phyloP scores from a whole-genome alignment of 164 flowering plant species.

The Liquidambar formosana region DNA sequence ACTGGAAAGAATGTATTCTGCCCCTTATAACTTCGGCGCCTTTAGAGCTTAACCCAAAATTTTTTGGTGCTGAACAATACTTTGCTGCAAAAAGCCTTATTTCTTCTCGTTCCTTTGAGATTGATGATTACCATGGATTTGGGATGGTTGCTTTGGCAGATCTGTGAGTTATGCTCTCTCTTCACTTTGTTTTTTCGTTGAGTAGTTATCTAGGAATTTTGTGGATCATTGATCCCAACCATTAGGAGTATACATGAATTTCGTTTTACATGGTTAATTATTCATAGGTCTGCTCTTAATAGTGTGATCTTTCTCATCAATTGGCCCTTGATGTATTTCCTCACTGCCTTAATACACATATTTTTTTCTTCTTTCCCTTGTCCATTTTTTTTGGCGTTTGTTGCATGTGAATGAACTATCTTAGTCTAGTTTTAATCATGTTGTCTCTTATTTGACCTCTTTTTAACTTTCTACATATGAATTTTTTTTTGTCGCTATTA shows the following conservation, averaged over 20 bases:
- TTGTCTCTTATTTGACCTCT: too few relatives aligned
- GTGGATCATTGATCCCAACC: neutral
- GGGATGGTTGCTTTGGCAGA: conserved; percentile 99
- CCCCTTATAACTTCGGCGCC: conserved; percentile 52
- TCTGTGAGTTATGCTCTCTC: conserved; percentile 56
- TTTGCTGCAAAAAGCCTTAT: conserved; percentile 83
- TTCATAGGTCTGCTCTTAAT: too few relatives aligned
- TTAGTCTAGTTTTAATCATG: too few relatives aligned
- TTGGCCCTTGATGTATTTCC: too few relatives aligned
- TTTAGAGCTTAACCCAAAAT: conserved; percentile 36
- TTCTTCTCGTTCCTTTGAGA: conserved; percentile 80
- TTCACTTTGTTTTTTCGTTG: neutral
- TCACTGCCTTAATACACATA: too few relatives aligned
- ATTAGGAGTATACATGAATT: too few relatives aligned
- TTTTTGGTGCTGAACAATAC: conserved; percentile 69
- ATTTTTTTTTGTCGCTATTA: too few relatives aligned
- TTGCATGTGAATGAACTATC: too few relatives aligned
- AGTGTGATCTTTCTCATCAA: too few relatives aligned
- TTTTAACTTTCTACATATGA: too few relatives aligned
- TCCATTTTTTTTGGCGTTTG: too few relatives aligned
- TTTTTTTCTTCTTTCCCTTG: neutral
- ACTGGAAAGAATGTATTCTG: conserved; percentile 84
- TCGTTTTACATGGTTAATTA: too few relatives aligned
- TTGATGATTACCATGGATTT: conserved; percentile 86
- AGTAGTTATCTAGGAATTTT: neutral